Evolutionary conservation across 306 rosid genomes (phyloP), one percentile per base, ranked within the genome.

Genomic region (Cicer pinnatifidum): DNA sequence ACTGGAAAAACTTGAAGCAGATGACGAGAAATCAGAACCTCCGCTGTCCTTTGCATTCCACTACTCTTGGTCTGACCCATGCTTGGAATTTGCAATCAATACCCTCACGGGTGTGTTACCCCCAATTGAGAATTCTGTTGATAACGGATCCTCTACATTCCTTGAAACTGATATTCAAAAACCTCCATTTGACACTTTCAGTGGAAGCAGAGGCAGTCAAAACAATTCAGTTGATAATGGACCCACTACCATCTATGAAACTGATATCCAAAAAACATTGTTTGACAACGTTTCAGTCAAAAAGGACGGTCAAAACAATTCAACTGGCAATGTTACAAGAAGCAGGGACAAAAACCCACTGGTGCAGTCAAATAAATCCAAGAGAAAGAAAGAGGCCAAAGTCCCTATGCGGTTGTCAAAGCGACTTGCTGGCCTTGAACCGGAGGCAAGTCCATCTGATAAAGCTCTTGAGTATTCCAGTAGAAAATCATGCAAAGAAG

Each of bases 31-130:
- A 68, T 64, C 84, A 17, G 88, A 84, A 75, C 71, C 88, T 47
- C 88, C 68, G 38, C 46, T 83, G 23, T 71, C 96, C 67, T 88
- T 88, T 77, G 88, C 96, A 54, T 84, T 86, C 58, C 86, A 76
- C 73, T 88, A 91, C 88, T 79, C 92, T 50, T 91, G 97, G 90
- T 92, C 94, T 20, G 98, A 94, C 69, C 97, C 98, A 17, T 77
- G 87, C 75, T 80, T 91, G 78, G 98, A 91, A 75, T 83, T 77
- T 78, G 96, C 98, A 37, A 88, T 88, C 72, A 87, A 91, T 76
- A 86, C 90, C 78, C 84, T 91, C 76, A 84, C 89, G 0, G 92
- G 95, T 41, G 90, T 83, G 66, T 85, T 94, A 58, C 91, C 96
- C 12, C 91, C 96, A 9, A 78, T 75, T 70, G 84, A 77, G 69